phyloP scores from a whole-genome alignment of 2,329 filamentous ascomycete genomes.

The Stylonectria norvegica region DNA sequence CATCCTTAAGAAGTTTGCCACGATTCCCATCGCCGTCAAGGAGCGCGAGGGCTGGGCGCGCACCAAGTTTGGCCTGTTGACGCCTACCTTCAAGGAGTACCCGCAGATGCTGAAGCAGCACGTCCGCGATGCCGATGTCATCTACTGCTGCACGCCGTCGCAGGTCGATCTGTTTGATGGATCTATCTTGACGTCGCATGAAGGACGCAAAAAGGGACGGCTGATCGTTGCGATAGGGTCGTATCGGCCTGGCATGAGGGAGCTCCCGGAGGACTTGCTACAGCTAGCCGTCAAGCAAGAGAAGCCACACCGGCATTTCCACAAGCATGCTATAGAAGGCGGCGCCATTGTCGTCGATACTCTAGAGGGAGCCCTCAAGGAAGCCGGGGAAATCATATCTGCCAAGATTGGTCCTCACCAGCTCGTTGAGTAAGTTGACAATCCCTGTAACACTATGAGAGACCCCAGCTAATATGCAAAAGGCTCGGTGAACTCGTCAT shows the following conservation, averaged over 20 bases:
- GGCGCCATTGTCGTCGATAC: slow-evolving; percentile 71
- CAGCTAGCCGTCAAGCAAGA: slow-evolving; percentile 54
- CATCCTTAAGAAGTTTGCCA: slow-evolving; percentile 48
- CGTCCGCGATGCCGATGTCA: slow-evolving; percentile 69
- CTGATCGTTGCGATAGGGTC: slow-evolving; percentile 71
- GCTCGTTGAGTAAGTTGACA: slow-evolving; percentile 66
- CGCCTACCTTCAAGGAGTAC: slow-evolving; percentile 67
- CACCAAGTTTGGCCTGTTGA: slow-evolving; percentile 66
- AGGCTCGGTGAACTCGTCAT: slow-evolving; percentile 75
- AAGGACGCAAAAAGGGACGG: slow-evolving; percentile 66
- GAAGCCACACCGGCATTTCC: slow-evolving; percentile 54
- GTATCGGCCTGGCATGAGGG: slow-evolving; percentile 70
- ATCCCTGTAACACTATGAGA: neutral
- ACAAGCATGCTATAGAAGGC: slow-evolving; percentile 62
- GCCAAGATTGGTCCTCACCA: slow-evolving; percentile 70
- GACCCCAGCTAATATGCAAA: slow-evolving; percentile 14
- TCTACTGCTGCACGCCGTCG: slow-evolving; percentile 86
- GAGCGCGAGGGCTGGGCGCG: slow-evolving; percentile 59
- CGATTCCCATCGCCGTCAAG: slow-evolving; percentile 43
- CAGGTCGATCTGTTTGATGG: slow-evolving; percentile 71
- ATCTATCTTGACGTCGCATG: slow-evolving; percentile 66
- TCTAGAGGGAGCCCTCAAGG: slow-evolving; percentile 72
- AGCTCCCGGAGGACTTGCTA: slow-evolving; percentile 76
- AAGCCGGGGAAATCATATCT: slow-evolving; percentile 83
- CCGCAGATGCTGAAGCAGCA: slow-evolving; percentile 65